Evolutionary conservation across 1,284 basidiomycete species (phyloP).

Genomic region (Cutaneotrichosporon cyanovorans): DNA sequence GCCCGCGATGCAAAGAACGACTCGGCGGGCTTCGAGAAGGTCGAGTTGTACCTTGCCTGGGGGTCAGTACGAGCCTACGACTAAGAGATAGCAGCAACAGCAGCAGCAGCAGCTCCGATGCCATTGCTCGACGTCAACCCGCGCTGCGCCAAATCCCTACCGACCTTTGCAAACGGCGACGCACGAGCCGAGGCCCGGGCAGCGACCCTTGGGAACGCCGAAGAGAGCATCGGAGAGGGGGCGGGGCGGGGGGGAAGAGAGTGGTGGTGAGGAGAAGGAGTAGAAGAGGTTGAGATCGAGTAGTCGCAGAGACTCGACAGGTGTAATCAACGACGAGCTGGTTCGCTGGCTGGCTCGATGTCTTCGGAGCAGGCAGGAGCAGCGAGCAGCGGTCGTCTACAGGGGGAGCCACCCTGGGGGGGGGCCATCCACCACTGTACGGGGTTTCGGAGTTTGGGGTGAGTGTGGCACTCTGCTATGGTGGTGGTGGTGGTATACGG

Average conservation of each 20-base stretch:
- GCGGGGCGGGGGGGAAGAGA: slow-evolving; percentile 7
- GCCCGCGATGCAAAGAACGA: slow-evolving; percentile 56
- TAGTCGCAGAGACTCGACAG: background rate
- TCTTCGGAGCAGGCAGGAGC: background rate
- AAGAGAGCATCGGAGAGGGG: slow-evolving; percentile 33
- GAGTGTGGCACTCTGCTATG: no score
- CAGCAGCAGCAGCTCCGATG: background rate
- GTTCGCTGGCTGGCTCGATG: no score
- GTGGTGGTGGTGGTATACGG: no score
- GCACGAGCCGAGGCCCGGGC: slow-evolving; percentile 26
- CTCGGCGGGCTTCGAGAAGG: slow-evolving; percentile 20
- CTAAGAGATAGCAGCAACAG: background rate
- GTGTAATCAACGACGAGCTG: background rate
- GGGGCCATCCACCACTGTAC: no score
- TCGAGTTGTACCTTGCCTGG: slow-evolving; percentile 39
- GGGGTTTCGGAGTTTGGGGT: no score
- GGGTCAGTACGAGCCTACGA: slow-evolving; percentile 7
- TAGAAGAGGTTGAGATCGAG: slow-evolving; percentile 11
- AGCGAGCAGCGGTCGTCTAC: background rate
- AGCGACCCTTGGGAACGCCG: slow-evolving; percentile 37
- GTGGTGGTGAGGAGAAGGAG: slow-evolving; percentile 8
- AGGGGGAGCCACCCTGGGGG: no score
- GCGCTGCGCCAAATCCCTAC: no score
- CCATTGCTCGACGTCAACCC: background rate
- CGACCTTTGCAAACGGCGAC: slow-evolving; percentile 18